Evolutionary conservation across 176 grass and related monocot genomes (phyloP).

Genomic region (Oropetium thomaeum): DNA sequence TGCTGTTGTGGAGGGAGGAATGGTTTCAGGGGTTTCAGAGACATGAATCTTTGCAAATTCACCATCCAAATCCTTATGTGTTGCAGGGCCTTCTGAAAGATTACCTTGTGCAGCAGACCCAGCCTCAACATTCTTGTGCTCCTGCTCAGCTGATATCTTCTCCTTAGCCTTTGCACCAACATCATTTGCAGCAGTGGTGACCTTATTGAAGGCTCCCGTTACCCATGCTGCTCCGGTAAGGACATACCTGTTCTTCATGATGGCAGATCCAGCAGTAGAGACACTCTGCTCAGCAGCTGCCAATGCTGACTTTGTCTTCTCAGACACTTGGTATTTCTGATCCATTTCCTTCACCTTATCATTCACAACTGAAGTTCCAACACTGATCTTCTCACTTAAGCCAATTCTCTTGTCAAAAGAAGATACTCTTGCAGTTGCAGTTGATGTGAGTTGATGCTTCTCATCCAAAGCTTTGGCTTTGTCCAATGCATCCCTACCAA

Average conservation of each 20-base stretch:
- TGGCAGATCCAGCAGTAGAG: slow-evolving; percentile 72
- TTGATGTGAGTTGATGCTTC: slow-evolving; percentile 74
- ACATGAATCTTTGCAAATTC: slow-evolving; percentile 40
- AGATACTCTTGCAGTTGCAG: slow-evolving; percentile 69
- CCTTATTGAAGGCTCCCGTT: slow-evolving; percentile 72
- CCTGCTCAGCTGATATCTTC: slow-evolving; percentile 52
- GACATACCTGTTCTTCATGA: slow-evolving; percentile 83
- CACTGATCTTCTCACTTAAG: slow-evolving; percentile 77
- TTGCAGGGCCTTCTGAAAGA: slow-evolving; percentile 7
- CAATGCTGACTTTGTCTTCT: slow-evolving; percentile 76
- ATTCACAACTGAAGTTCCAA: slow-evolving; percentile 61
- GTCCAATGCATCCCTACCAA: slow-evolving; percentile 78
- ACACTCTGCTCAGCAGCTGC: slow-evolving; percentile 74
- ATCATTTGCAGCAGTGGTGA: slow-evolving; percentile 33
- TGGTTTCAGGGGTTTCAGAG: slow-evolving; percentile 50
- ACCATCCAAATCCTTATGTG: slow-evolving; percentile 23
- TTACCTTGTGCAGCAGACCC: slow-evolving; percentile 27
- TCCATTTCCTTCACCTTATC: slow-evolving; percentile 92
- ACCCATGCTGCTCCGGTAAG: slow-evolving; percentile 90
- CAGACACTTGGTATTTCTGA: slow-evolving; percentile 82
- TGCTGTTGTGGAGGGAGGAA: slow-evolving; percentile 31
- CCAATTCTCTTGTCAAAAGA: slow-evolving; percentile 81
- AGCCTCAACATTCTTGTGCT: slow-evolving; percentile 20
- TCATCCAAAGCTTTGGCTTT: slow-evolving; percentile 81
- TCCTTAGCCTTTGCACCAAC: slow-evolving; percentile 56